Percentiles rank a stretch among this genome's conserved stretches.
phyloP scores from a whole-genome alignment of 148 eudicot species.

The Rhododendron vialii region DNA sequence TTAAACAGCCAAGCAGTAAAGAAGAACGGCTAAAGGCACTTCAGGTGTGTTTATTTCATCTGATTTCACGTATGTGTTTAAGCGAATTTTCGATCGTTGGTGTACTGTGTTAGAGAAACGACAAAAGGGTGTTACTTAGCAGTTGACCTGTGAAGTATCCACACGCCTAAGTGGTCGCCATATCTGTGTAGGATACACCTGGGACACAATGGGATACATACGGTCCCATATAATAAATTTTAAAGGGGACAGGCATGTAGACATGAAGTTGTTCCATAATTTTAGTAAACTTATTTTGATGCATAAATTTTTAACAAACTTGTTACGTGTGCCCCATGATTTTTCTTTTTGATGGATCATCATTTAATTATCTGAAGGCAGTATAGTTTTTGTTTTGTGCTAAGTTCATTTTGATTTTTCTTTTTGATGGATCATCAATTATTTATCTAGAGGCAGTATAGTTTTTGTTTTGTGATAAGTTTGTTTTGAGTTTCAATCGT shows the following conservation, averaged over 20 bases:
- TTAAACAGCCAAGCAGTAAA: conserved; percentile 35
- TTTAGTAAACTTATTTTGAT: not conserved
- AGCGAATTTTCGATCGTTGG: not conserved
- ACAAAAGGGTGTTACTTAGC: not conserved
- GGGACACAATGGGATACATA: not conserved
- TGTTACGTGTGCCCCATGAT: not conserved
- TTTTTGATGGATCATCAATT: not conserved
- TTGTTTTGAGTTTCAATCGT: not conserved
- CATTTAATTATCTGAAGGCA: not conserved
- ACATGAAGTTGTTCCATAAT: not conserved
- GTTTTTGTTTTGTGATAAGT: not conserved
- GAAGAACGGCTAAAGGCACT: conserved; percentile 46
- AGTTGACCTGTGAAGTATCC: not conserved
- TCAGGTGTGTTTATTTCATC: conserved; percentile 30
- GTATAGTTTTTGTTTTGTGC: not conserved
- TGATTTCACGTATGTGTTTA: not conserved
- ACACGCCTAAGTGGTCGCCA: not conserved
- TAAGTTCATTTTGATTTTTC: not conserved
- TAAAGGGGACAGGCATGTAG: not conserved
- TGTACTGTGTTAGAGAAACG: not conserved
- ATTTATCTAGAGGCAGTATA: not conserved
- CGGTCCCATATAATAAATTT: not conserved
- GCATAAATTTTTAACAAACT: not conserved
- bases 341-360: not conserved
- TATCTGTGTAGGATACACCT: not conserved